phyloP scores from a whole-genome alignment of 2,329 filamentous ascomycete species.

The Monosporascus sp. region DNA sequence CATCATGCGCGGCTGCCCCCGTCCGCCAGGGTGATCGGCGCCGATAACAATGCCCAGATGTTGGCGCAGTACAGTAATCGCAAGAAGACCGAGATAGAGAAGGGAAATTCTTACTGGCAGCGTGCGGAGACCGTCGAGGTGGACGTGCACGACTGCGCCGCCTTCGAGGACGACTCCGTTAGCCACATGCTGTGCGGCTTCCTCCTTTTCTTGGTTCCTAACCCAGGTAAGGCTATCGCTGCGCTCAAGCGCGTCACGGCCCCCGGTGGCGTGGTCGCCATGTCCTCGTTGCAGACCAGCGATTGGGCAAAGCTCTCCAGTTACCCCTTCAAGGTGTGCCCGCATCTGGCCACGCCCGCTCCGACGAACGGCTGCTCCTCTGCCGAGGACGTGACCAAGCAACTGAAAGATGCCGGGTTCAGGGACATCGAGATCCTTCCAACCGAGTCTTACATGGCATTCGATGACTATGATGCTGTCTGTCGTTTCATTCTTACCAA shows the following conservation, averaged over 20 bases:
- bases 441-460: slow-evolving; percentile 2
- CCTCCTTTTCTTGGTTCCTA: slow-evolving; percentile 9
- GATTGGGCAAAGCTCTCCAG: slow-evolving; percentile 9
- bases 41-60: slow-evolving; percentile 11
- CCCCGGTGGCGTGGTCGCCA: slow-evolving; percentile 8
- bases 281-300: slow-evolving; percentile 6
- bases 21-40: slow-evolving; percentile 5
- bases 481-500: slow-evolving; percentile 9
- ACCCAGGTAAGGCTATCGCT: slow-evolving; percentile 6
- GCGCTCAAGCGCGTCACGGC: slow-evolving; percentile 4
- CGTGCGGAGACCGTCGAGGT: slow-evolving; percentile 2
- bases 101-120: slow-evolving; percentile 4
- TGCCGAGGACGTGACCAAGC: slow-evolving; percentile 1
- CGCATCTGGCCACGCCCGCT: slow-evolving; percentile 3
- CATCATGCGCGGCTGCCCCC: slow-evolving; percentile 1
- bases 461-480: slow-evolving; percentile 8
- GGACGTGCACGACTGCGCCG: slow-evolving; percentile 7
- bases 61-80: slow-evolving; percentile 4
- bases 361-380: slow-evolving; percentile 5
- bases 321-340: slow-evolving; percentile 7
- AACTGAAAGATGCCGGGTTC: slow-evolving; percentile 5
- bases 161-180: slow-evolving; percentile 5
- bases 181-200: slow-evolving; percentile 9
- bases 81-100: slow-evolving; percentile 1
- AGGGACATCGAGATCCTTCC: slow-evolving; percentile 6